Conservation (phyloP, 1,284 basidiomycete species). For the Vanrija sp. region DNA sequence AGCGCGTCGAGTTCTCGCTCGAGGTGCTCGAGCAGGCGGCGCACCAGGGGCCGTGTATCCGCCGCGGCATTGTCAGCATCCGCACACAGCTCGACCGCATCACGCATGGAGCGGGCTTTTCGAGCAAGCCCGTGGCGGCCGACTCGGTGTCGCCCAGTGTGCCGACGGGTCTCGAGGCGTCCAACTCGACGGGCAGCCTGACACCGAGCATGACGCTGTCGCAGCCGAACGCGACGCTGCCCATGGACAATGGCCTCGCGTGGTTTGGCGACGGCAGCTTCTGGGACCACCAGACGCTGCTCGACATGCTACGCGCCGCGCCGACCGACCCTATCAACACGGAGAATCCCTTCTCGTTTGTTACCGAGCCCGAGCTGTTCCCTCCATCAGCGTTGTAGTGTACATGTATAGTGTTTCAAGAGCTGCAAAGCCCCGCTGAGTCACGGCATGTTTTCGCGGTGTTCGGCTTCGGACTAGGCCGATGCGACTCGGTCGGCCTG, state of each 20-base stretch:
- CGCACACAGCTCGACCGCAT: constrained; percentile 10
- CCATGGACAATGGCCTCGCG: not conserved
- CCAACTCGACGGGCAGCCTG: no score
- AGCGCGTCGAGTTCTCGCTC: constrained; percentile 14
- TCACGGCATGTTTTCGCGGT: no score
- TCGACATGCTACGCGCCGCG: constrained; percentile 14
- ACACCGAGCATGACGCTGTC: no score
- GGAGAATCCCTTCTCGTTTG: constrained; percentile 18
- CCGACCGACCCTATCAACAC: constrained; percentile 8
- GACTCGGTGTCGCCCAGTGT: no score
- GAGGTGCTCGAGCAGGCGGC: constrained; percentile 16
- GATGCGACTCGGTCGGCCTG: no score
- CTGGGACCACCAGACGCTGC: constrained; percentile 14
- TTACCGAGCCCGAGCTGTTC: not conserved
- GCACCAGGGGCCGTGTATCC: constrained; percentile 14
- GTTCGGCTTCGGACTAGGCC: no score
- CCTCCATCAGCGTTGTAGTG: no score
- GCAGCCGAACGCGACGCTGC: not conserved
- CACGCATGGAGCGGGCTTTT: not conserved
- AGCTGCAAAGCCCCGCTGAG: no score
- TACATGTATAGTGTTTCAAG: no score
- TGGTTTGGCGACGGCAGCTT: constrained; percentile 10
- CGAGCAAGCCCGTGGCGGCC: not conserved
- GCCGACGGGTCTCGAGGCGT: no score
- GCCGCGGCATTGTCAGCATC: constrained; percentile 13